Base-by-base conservation (phyloP, 352 stramenopile species). In the Globisporangium parvum region DNA sequence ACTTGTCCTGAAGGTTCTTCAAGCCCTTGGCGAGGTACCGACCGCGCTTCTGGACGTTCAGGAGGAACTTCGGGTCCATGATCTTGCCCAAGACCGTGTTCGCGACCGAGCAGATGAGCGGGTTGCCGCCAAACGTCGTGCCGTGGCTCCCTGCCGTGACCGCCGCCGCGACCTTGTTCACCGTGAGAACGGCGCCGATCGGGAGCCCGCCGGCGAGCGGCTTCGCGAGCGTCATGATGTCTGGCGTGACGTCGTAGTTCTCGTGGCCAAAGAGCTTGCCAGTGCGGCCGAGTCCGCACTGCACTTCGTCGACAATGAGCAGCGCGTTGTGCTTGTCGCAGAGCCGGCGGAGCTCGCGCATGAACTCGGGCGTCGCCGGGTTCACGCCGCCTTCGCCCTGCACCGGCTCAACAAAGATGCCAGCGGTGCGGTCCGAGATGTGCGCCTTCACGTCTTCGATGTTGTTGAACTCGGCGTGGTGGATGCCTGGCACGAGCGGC, bases 221-320 rank as follows among this genome's bases (percentile, higher is more conserved):
- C 75, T 99, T 99, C n/a, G 96, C 96, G 35, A 94, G 92, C 57
- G 93, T 98, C 75, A 99, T 97, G 24, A 98, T 88, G 75, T 99
- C 96, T 0, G 96, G 95, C 35, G 89, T 83, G 31, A 98, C 74
- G 57, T 82, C 86, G 23, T 98, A 85, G 60, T 98, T 79, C 74
- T 98, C 75, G 68, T 98, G 95, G 50, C 89, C 94, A 79, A 97
- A 99, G 9, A 98, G 62, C 59, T 81, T 96, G 54, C 96, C 96
- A 35, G 89, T 98, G 39, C 96, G 92, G 18, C 93, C 95, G n/a
- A 99, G 76, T 37, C 97, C 97, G 41, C 94, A 87, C 78, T 99
- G 97, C 26, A 99, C 96, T 79, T 99, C 97, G 79, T 99, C 97
- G n/a, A 85, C 91, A 68, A 99, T 99, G 52, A 99, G 73, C 44